phyloP scores from a whole-genome alignment of 2,329 filamentous ascomycete species.

The Epichloe amarillans region DNA sequence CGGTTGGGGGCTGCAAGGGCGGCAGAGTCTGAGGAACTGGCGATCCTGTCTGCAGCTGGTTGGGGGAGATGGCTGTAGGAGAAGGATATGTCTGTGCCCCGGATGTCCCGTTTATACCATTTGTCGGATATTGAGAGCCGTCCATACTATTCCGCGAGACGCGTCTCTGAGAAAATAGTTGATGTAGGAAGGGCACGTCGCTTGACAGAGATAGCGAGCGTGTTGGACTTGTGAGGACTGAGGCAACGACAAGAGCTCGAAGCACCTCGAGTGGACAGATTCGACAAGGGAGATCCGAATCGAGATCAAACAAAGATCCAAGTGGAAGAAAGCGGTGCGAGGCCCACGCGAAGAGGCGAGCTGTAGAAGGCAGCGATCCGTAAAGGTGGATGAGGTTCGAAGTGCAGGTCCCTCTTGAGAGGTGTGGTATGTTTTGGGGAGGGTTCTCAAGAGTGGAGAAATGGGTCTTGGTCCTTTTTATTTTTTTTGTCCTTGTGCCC shows the following conservation, averaged over 20 bases:
- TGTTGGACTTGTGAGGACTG: conserved; percentile 1
- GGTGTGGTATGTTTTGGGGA: conserved; percentile 29
- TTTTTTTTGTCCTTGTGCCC: conserved; percentile 17
- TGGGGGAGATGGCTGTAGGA: conserved; percentile 35
- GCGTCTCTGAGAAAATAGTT: conserved; percentile 14
- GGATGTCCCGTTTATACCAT: conserved; percentile 41
- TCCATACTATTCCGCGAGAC: conserved; percentile 36
- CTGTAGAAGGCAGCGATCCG: conserved; percentile 16
- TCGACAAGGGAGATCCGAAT: conserved; percentile 2
- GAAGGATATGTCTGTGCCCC: conserved; percentile 37
- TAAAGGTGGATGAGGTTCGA: conserved; percentile 26
- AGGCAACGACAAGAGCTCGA: conserved; percentile 3
- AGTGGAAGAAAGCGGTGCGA: conserved; percentile 8
- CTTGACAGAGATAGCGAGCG: not conserved
- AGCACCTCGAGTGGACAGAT: conserved; percentile 9
- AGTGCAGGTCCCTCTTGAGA: conserved; percentile 25
- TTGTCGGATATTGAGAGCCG: conserved; percentile 39
- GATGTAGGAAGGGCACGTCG: not conserved
- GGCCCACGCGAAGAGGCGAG: conserved; percentile 15
- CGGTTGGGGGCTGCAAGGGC: conserved; percentile 35
- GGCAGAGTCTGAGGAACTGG: conserved; percentile 41
- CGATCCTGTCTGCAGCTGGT: conserved; percentile 35
- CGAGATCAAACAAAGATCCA: conserved; percentile 1
- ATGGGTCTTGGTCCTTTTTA: conserved; percentile 29
- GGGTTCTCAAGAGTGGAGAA: conserved; percentile 32